Evolutionary conservation across 2,329 filamentous ascomycete species (phyloP).

Genomic region (Neonectria hederae): DNA sequence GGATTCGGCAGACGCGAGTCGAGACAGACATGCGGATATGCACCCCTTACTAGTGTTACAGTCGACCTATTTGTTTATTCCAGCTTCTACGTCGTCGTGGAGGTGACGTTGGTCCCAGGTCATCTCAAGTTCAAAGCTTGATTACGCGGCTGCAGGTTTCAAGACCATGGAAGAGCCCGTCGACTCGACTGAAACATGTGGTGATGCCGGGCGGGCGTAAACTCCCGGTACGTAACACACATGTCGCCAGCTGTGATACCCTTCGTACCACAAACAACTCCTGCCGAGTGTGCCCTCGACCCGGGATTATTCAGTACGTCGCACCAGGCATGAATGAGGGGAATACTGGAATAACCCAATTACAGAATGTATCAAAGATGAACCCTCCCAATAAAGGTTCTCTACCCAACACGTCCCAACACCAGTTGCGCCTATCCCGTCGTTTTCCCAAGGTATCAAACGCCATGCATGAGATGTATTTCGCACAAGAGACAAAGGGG

Average conservation of each 20-base stretch:
- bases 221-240: background rate
- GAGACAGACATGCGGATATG: background rate
- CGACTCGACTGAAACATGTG: background rate
- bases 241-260: background rate
- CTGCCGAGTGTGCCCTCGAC: background rate
- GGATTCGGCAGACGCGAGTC: background rate
- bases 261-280: background rate
- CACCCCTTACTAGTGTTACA: background rate
- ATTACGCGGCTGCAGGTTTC: background rate
- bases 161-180: background rate
- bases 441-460: conserved; percentile 25
- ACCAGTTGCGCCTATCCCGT: conserved; percentile 4
- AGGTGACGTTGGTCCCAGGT: background rate
- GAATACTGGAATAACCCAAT: background rate
- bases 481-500: background rate
- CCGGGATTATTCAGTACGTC: background rate
- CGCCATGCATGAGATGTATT: conserved; percentile 9
- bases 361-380: background rate
- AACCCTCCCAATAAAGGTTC: background rate
- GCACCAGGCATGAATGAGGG: background rate
- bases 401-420: conserved; percentile 4
- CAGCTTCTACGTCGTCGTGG: background rate
- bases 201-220: background rate
- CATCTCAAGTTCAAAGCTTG: no score
- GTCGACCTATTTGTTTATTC: background rate